Base-by-base conservation (phyloP, 441 rosid genomes). In the Isatis lusitanica region DNA sequence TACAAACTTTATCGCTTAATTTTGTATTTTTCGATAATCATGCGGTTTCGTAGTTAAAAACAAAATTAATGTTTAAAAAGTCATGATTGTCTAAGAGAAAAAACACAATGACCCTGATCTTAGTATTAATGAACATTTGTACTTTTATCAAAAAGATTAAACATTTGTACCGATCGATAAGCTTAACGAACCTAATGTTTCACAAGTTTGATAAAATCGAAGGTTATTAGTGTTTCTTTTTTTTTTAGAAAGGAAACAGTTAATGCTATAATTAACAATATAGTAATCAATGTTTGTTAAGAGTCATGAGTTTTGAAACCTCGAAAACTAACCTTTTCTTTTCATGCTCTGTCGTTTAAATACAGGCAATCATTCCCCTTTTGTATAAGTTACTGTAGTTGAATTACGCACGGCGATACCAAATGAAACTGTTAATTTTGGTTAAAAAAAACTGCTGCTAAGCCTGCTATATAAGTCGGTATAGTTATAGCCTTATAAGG, bases 291-390 rank as follows among this genome's bases (percentile, higher is more conserved):
- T 66, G 51, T 59, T 74, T 39, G 63, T 67, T 74, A 40, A 48
- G 44, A 18, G 68, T 40, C 36, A 67, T 74, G 78, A 74, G 67
- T 66, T 74, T n/a, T 67, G 40, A 74, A 67, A 51, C 63, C 56
- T 67, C 62, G 47, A 68, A 51, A 47, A 17, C 35, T 38, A 36
- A 47, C 36, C 7, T 47, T 56, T 31, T 52, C 33, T 60, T 39
- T 30, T 42, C 78, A 68, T 30, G 78, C 17, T 60, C 38, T 12
- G 50, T 68, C 48, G 31, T 61, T 33, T 26, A 74, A 60, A 31
- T 10, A 61, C 51, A 59, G 55, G 15, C 30, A 60, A 74, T 60
- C 47, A 67, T 38, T 3, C 43, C 10, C 13, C 4, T 42, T 60
- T 74, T 3, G 44, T 17, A 12, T 3, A 48, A 17, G 33, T 66